Evolutionary conservation across 805 yeast species (phyloP).

Genomic region (Candida caryicola): DNA sequence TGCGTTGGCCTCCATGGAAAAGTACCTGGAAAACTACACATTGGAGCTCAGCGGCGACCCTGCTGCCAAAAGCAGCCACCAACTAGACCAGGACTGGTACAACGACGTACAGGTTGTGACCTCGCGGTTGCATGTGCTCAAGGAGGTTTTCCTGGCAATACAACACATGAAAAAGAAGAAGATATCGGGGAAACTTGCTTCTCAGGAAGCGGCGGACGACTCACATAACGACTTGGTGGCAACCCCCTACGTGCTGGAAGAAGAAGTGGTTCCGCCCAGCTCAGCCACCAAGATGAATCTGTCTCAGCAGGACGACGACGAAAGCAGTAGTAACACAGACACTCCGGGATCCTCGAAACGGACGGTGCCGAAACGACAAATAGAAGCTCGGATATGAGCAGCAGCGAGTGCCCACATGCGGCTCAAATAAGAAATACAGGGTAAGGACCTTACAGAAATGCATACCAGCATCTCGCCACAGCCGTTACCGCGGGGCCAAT

Average conservation of each 20-base stretch:
- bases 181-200: neutral
- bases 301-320: slow-evolving; percentile 15
- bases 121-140: slow-evolving; percentile 26
- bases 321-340: slow-evolving; percentile 12
- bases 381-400: neutral
- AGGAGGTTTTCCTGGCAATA: slow-evolving; percentile 26
- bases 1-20: slow-evolving; percentile 9
- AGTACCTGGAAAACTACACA: slow-evolving; percentile 6
- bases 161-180: slow-evolving; percentile 20
- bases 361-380: neutral
- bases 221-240: neutral
- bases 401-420: too few relatives aligned
- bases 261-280: neutral
- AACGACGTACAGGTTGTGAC: slow-evolving; percentile 21
- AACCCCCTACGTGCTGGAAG: neutral
- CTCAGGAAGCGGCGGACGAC: neutral
- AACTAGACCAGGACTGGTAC: slow-evolving; percentile 17
- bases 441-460: too few relatives aligned
- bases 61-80: neutral
- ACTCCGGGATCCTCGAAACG: neutral
- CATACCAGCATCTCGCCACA: too few relatives aligned
- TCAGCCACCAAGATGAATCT: neutral
- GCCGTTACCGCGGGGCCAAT: too few relatives aligned
- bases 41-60: neutral
- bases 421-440: too few relatives aligned